A percentile compares a stretch with the other conserved stretches of the same genome.
Conservation (phyloP, 805 yeast species). For the Candida ascalaphidarum region DNA sequence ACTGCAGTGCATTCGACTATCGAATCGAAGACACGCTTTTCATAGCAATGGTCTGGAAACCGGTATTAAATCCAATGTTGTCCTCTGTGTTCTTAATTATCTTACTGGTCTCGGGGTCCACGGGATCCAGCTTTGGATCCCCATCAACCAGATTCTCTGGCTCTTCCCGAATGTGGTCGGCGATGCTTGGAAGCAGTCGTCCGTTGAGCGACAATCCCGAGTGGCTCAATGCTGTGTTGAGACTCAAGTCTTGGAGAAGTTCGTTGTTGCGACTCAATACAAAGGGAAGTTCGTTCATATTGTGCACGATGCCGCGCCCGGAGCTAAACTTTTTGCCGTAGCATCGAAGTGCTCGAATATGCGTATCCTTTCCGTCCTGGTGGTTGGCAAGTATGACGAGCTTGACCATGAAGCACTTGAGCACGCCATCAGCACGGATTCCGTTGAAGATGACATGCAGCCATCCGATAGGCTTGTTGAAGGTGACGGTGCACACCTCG, state of each 20-base stretch:
- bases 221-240: too few species aligned
- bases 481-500: slow-evolving; percentile 52
- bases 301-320: too few species aligned
- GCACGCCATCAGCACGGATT: slow-evolving; percentile 42
- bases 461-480: slow-evolving; percentile 76
- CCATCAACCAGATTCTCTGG: slow-evolving; percentile 2
- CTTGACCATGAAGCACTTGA: slow-evolving; percentile 61
- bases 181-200: too few species aligned
- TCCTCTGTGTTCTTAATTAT: slow-evolving; percentile 25
- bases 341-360: slow-evolving; percentile 65
- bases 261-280: too few species aligned
- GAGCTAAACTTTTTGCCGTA: slow-evolving; percentile 28
- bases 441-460: slow-evolving; percentile 52
- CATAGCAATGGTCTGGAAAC: slow-evolving; percentile 30
- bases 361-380: slow-evolving; percentile 95
- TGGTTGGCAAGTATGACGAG: slow-evolving; percentile 67
- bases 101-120: slow-evolving; percentile 15
- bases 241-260: too few species aligned
- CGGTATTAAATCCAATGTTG: slow-evolving; percentile 34
- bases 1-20: slow-evolving; percentile 3
- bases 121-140: too few species aligned
- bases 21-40: slow-evolving; percentile 31
- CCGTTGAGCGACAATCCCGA: too few species aligned
- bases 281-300: too few species aligned
- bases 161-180: neutral